Base-by-base conservation (phyloP, 306 rosid genomes). In the Begonia fuchsioides region DNA sequence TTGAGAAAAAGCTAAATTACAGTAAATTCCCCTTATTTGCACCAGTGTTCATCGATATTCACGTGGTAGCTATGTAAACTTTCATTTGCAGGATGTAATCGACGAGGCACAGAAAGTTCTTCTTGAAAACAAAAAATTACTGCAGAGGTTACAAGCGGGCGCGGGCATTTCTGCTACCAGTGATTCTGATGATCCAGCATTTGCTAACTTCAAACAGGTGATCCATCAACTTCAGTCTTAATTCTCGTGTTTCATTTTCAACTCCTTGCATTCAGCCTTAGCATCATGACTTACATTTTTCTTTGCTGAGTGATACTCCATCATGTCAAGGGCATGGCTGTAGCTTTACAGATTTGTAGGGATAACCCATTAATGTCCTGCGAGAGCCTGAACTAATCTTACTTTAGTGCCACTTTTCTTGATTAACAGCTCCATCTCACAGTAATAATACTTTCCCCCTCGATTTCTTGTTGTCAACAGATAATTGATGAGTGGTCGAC, bases 401-500 rank as follows among this genome's bases (percentile, higher is more conserved):
- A 55, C 56, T 52, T 44, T 56, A 26, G 9, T 38, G 17, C 16
- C 52, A 3, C n/a, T 61, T 46, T 32, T 47, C 14, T 13, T 14
- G 38, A 13, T 12, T 16, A 49, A 13, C 32, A 6, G 19, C 20
- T 43, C 12, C 15, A 14, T 13, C 26, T 32, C 8, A 12, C 14
- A 41, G 9, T 10, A 41, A 41, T 41, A 41, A 41, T 41, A 41
- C 12, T 26, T 11, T 12, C 40, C 44, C 35, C 15, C 32, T 20
- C 9, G 18, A 56, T 45, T 6, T 56, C 12, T 40, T 56, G 18
- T 20, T 45, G 16, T 7, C 39, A 12, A 73, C 77, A 87, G 96
- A 62, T 88, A 51, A 77, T 68, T 59, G 90, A 81, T 54, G 96
- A 88, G 76, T 88, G 96, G 96, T 72, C 80, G 13, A 60, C 48